Conservation (phyloP, 768 basidiomycete genomes). For the Russula sp. region DNA sequence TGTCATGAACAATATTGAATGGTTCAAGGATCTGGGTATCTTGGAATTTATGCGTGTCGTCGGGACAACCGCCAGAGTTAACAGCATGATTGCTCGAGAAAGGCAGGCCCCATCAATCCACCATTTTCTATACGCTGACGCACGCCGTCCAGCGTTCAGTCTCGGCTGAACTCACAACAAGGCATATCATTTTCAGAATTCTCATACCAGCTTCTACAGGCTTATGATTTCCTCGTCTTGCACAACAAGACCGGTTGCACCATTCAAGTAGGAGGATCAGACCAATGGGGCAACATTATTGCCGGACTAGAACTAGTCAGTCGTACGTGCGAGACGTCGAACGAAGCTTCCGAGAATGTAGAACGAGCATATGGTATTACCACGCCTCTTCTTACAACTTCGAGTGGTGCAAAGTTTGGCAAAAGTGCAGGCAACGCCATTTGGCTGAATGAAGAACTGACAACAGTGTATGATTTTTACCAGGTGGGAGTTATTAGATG, state of each 20-base stretch:
- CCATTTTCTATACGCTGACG: not conserved
- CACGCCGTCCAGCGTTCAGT: slow-evolving; percentile 60
- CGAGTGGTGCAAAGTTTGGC: slow-evolving; percentile 91
- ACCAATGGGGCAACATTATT: slow-evolving; percentile 98
- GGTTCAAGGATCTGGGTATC: slow-evolving; percentile 71
- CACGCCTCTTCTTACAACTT: slow-evolving; percentile 89
- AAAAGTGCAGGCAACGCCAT: slow-evolving; percentile 96
- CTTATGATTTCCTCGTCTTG: slow-evolving; percentile 88
- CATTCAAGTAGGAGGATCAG: slow-evolving; percentile 92
- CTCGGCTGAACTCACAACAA: slow-evolving; percentile 70
- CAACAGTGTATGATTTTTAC: slow-evolving; percentile 91
- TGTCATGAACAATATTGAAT: slow-evolving; percentile 68
- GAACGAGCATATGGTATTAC: slow-evolving; percentile 75
- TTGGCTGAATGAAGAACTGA: slow-evolving; percentile 77
- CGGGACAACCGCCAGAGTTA: slow-evolving; percentile 78
- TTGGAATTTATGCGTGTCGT: slow-evolving; percentile 82
- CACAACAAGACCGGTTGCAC: slow-evolving; percentile 63
- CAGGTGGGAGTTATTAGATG: slow-evolving; percentile 53
- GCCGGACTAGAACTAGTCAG: slow-evolving; percentile 90
- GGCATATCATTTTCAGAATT: slow-evolving; percentile 99
- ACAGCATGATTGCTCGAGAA: slow-evolving; percentile 86
- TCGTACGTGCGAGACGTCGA: slow-evolving; percentile 40
- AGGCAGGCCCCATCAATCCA: slow-evolving; percentile 51
- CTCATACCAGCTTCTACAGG: slow-evolving; percentile 95
- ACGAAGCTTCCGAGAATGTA: slow-evolving; percentile 21